phyloP scores from a whole-genome alignment of 179 eudicot genomes.

The Actinidia polygama region DNA sequence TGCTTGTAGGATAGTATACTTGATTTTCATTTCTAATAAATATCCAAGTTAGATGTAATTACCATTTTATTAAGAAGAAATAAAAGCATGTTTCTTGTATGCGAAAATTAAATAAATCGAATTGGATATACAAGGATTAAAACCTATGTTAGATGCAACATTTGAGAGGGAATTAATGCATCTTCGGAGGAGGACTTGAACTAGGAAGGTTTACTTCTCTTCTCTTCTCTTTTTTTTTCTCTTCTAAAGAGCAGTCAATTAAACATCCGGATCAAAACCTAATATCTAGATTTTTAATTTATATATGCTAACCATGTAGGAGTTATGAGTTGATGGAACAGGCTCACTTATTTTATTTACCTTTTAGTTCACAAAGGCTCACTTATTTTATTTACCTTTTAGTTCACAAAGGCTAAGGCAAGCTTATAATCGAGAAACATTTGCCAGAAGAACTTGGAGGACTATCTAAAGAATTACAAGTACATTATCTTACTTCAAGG shows the following conservation, averaged over 20 bases:
- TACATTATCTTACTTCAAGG: slow-evolving; percentile 23
- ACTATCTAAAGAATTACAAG: slow-evolving; percentile 54
- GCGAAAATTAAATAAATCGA: not conserved
- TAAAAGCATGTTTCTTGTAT: not conserved
- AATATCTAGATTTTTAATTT: not conserved
- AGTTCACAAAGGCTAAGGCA: slow-evolving; percentile 55
- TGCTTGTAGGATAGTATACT: not conserved
- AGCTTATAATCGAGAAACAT: slow-evolving; percentile 34
- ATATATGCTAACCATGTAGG: slow-evolving; percentile 40
- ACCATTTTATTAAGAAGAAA: not conserved
- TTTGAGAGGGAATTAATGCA: not conserved
- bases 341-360: slow-evolving; percentile 81
- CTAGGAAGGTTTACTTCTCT: not conserved
- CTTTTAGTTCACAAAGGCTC: slow-evolving; percentile 78
- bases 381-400: slow-evolving; percentile 76
- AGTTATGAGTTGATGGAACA: slow-evolving; percentile 81
- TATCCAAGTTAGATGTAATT: not conserved
- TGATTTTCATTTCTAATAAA: not conserved
- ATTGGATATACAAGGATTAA: not conserved
- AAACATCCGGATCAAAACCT: not conserved
- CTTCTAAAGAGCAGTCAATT: not conserved
- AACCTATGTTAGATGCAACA: not conserved
- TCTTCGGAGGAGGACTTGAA: not conserved
- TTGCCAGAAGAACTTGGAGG: slow-evolving; percentile 45
- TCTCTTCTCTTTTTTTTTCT: too few species aligned